Evolutionary conservation across 169 alveolate species (phyloP).

Genomic region (Babesia gibsoni): DNA sequence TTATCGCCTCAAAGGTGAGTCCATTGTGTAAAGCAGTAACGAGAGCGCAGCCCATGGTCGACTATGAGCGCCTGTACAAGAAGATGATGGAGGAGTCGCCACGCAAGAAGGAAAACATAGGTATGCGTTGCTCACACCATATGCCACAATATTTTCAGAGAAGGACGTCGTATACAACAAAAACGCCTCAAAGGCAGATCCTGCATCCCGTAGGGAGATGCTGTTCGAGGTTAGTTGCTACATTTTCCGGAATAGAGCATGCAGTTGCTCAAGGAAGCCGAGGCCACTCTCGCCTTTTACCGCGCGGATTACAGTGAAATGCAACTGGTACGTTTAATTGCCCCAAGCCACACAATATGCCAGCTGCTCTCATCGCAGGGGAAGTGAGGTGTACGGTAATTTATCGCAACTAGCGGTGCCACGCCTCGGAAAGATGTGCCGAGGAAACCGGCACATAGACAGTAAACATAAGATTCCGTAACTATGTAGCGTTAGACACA

Average conservation of each 20-base stretch:
- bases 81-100: conserved; percentile 55
- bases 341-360: not conserved
- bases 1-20: conserved; percentile 64
- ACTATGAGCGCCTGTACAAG: conserved; percentile 61
- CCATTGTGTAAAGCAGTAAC: not conserved
- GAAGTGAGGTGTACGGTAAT: no score
- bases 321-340: conserved; percentile 28
- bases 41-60: conserved; percentile 51
- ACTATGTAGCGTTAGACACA: no score
- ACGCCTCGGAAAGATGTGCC: no score
- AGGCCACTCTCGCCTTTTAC: conserved; percentile 60
- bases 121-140: not conserved
- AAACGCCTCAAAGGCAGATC: conserved; percentile 50
- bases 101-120: not conserved
- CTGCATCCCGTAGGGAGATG: conserved; percentile 52
- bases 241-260: not conserved
- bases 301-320: conserved; percentile 62
- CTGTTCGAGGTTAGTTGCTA: conserved; percentile 28
- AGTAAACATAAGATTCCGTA: no score
- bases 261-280: conserved; percentile 64
- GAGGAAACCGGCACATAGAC: no score
- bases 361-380: conserved; percentile 26
- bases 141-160: conserved; percentile 3
- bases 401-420: no score
- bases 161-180: conserved; percentile 40